These are phyloP conservation scores for Xerocomellus intermedius DNA, from an alignment of 768 basidiomycete genomes.

Conservation along the genomic window DNA sequence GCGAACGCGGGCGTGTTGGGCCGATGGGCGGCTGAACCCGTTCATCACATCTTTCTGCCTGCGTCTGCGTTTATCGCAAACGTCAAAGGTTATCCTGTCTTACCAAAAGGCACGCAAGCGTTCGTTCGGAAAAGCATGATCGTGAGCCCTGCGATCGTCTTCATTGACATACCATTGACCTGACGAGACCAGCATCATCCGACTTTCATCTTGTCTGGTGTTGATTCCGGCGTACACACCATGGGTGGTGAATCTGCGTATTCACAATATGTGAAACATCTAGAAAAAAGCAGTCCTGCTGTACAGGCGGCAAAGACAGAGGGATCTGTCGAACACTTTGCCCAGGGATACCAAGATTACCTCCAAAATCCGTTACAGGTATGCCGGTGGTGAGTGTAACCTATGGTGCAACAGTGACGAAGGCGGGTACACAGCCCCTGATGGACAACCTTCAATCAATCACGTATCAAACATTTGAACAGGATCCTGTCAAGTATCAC, in stretches of 20 bases:
- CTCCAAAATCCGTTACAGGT: constrained; percentile 94
- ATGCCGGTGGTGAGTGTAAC: constrained; percentile 16
- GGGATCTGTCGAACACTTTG: constrained; percentile 86
- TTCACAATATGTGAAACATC: constrained; percentile 80
- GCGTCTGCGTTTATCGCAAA: constrained; percentile 93
- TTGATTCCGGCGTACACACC: constrained; percentile 59
- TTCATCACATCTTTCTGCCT: constrained; percentile 86
- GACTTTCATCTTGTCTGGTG: constrained; percentile 77
- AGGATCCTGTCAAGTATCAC: constrained; percentile 94
- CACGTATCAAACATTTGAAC: constrained; percentile 97
- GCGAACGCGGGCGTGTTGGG: constrained; percentile 69
- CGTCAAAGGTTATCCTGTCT: constrained; percentile 93
- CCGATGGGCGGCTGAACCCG: constrained; percentile 92
- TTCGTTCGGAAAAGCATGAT: constrained; percentile 91
- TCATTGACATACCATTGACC: constrained; percentile 19
- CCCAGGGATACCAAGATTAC: constrained; percentile 92
- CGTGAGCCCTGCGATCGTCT: constrained; percentile 42
- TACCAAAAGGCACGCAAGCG: constrained; percentile 88
- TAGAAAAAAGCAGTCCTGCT: constrained; percentile 74
- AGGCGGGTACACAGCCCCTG: constrained; percentile 58
- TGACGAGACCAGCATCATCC: constrained; percentile 68
- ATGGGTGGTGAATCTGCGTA: constrained; percentile 87
- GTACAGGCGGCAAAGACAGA: constrained; percentile 60
- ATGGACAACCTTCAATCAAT: constrained; percentile 97
- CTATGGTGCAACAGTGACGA: constrained; percentile 7